Evolutionary conservation across 208 protist species (phyloP), one percentile per base, ranked within the genome.

Genomic region (Balamuthia mandrillaris): DNA sequence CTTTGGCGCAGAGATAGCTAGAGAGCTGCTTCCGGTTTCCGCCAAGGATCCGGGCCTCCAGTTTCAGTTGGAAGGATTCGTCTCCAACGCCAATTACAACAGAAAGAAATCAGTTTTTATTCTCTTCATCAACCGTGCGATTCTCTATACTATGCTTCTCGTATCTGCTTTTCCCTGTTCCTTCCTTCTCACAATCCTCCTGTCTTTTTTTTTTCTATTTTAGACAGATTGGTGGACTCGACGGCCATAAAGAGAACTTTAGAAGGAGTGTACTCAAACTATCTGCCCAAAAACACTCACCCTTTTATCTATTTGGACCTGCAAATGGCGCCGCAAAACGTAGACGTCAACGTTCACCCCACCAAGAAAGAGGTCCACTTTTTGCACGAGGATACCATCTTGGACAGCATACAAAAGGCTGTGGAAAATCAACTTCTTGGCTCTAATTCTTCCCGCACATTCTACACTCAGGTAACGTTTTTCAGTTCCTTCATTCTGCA

Each of bases 261-360:
- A 14, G 94, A 98, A 33, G 52, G 81, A 6, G 91, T 98, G 7
- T 99, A 98, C 88, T 88, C 86, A 37, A 79, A 88, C 54, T 94
- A 97, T 54, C 87, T 99, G 52, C 95, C 96, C 0, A 96, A 94
- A 39, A 90, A 95, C 29, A 91, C 94, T 31, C 93, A 96, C 44
- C 96, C 97, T 6, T 98, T 98, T 87, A 93, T 96, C 1, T 98
- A 98, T 54, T 82, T 99, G 14, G 93, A 92, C 24, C 85, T 99
- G 45, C 91, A 86, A 0, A 87, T 99, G 1, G 92, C 94, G 7
- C 90, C 96, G 0, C 89, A 96, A 39, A 91, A 94, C 24, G 86
- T 99, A 0, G 98, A 99, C 91, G 97, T 99, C n/a, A 99, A 99
- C 88, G 96, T 99, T 63, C 97, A 99, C 84, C 98, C 98, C 5